phyloP scores from a whole-genome alignment of 73 alveolate genomes.

The Paramecium biaurelia region DNA sequence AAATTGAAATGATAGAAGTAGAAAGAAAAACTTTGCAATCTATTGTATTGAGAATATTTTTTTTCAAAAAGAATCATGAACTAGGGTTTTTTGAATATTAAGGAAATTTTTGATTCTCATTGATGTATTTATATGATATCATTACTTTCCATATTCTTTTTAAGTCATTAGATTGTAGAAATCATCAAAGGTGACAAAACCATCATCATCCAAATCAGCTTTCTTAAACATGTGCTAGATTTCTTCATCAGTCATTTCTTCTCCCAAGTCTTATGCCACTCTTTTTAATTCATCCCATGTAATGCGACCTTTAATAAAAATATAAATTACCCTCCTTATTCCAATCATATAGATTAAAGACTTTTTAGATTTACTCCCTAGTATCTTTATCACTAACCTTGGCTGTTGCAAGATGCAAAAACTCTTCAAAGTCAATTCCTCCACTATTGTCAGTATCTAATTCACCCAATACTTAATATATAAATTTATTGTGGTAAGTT shows the following conservation, averaged over 20 bases:
- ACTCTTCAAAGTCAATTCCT: slow-evolving; percentile 93
- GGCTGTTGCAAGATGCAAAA: slow-evolving; percentile 78
- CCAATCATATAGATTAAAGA: slow-evolving; percentile 53
- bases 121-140: neutral
- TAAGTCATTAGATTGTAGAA: slow-evolving; percentile 50
- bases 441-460: slow-evolving; percentile 90
- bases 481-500: slow-evolving; percentile 83
- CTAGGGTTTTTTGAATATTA: neutral
- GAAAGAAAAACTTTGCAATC: neutral
- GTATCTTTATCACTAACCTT: slow-evolving; percentile 60
- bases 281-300: slow-evolving; percentile 81
- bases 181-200: slow-evolving; percentile 56
- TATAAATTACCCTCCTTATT: slow-evolving; percentile 44
- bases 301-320: slow-evolving; percentile 65
- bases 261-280: slow-evolving; percentile 93
- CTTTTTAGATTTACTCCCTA: slow-evolving; percentile 50
- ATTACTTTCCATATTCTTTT: slow-evolving; percentile 34
- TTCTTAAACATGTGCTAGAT: slow-evolving; percentile 84
- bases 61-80: neutral
- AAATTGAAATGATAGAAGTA: neutral
- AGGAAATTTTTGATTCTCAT: neutral
- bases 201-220: slow-evolving; percentile 57
- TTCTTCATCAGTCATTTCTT: slow-evolving; percentile 96
- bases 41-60: neutral
- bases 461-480: slow-evolving; percentile 90